These are phyloP conservation scores for Xylaria scruposa DNA, from an alignment of 495 filamentous ascomycete genomes.

Conservation along the genomic window DNA sequence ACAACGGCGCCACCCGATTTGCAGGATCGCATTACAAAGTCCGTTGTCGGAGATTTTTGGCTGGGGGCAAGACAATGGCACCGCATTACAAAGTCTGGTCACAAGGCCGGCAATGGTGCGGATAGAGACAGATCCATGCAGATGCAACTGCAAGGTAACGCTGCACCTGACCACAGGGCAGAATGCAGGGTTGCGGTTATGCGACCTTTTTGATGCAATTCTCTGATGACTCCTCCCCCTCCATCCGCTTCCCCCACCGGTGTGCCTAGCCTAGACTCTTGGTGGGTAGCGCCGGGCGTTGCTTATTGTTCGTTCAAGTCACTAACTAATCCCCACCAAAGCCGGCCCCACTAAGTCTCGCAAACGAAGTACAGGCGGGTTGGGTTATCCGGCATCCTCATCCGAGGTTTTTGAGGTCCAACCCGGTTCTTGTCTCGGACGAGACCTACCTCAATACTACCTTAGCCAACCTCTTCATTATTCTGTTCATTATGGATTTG, in stretches of 20 bases:
- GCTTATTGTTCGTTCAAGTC: too few relatives aligned
- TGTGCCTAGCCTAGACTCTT: background rate
- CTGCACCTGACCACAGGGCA: slow-evolving; percentile 8
- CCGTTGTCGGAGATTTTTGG: slow-evolving; percentile 16
- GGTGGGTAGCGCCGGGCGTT: background rate
- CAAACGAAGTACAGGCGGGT: slow-evolving; percentile 7
- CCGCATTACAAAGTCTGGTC: slow-evolving; percentile 13
- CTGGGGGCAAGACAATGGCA: background rate
- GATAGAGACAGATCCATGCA: background rate
- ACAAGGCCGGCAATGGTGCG: slow-evolving; percentile 11
- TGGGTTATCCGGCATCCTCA: background rate
- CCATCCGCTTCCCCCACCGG: background rate
- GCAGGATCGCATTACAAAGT: background rate
- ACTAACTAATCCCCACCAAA: background rate
- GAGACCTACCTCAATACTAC: background rate
- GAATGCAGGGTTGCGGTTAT: background rate
- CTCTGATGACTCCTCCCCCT: background rate
- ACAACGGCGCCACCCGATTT: background rate
- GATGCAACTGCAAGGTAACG: slow-evolving; percentile 1
- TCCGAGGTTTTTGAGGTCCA: background rate
- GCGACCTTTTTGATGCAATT: background rate
- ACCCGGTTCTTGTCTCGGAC: slow-evolving; percentile 5
- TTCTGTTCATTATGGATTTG: background rate
- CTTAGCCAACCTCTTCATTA: background rate
- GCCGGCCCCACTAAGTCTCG: slow-evolving; percentile 3